Conservation (phyloP, 2,329 filamentous ascomycete genomes). For the Dothideomycetes sp. region DNA sequence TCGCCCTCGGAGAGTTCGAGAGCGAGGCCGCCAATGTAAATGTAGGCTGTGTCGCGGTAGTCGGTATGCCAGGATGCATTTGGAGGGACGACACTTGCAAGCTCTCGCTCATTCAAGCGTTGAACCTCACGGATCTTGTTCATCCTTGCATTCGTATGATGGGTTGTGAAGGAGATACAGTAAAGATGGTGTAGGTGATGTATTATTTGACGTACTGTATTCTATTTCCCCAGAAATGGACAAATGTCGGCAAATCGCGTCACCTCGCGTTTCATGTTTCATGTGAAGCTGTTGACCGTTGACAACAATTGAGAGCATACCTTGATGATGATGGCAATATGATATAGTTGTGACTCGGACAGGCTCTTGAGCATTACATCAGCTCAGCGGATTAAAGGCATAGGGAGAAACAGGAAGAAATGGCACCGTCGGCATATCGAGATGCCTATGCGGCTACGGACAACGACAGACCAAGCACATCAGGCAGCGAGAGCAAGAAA, state of each 20-base stretch:
- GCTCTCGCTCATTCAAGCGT: slow-evolving; percentile 85
- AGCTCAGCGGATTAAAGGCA: not conserved
- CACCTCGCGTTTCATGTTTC: not conserved
- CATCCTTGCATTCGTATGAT: slow-evolving; percentile 45
- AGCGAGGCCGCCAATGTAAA: slow-evolving; percentile 90
- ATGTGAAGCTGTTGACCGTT: too few relatives aligned
- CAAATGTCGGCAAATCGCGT: not conserved
- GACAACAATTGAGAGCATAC: too few relatives aligned
- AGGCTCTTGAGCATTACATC: too few relatives aligned
- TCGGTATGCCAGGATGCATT: slow-evolving; percentile 94
- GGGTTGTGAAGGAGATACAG: not conserved
- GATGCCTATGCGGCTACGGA: not conserved
- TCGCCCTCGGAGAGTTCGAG: slow-evolving; percentile 93
- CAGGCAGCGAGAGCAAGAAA: slow-evolving; percentile 44
- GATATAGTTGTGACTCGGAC: too few relatives aligned
- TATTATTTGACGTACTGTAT: too few relatives aligned
- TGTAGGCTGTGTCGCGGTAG: slow-evolving; percentile 92
- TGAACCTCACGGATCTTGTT: slow-evolving; percentile 90
- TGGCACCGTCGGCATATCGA: not conserved
- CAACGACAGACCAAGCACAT: slow-evolving; percentile 18
- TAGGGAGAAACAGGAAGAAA: not conserved
- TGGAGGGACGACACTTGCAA: slow-evolving; percentile 75
- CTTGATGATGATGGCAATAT: too few relatives aligned
- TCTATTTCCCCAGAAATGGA: too few relatives aligned
- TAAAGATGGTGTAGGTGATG: too few relatives aligned